phyloP scores from a whole-genome alignment of 768 basidiomycete species.

The Sarcomyxa edulis region DNA sequence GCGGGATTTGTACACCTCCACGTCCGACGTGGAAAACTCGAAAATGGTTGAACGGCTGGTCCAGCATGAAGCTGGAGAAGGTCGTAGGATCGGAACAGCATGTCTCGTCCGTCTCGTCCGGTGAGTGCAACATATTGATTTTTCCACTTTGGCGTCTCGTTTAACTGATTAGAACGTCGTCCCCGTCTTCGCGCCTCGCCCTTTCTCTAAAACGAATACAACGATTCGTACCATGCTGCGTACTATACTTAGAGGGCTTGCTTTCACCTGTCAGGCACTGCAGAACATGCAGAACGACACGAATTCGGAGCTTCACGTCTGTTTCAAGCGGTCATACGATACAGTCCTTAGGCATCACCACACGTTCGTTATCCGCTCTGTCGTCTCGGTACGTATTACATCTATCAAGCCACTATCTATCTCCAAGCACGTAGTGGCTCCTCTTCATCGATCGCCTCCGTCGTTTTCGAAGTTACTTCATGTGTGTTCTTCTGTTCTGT shows the following conservation, averaged over 20 bases:
- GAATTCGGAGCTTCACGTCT: slow-evolving; percentile 50
- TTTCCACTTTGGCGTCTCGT: slow-evolving; percentile 7
- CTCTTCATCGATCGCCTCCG: neutral
- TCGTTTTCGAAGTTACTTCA: slow-evolving; percentile 7
- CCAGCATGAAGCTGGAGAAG: slow-evolving; percentile 37
- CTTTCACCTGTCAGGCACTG: slow-evolving; percentile 64
- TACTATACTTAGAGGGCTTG: slow-evolving; percentile 60
- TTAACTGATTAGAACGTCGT: slow-evolving; percentile 1
- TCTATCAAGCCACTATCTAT: too few relatives aligned
- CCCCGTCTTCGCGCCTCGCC: neutral
- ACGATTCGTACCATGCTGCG: too few relatives aligned
- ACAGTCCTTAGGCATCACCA: slow-evolving; percentile 62
- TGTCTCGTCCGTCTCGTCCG: slow-evolving; percentile 64
- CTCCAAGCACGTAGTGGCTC: too few relatives aligned
- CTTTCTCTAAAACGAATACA: too few relatives aligned
- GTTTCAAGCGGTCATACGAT: slow-evolving; percentile 71
- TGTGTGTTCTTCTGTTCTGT: slow-evolving; percentile 5
- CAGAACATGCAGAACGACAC: slow-evolving; percentile 57
- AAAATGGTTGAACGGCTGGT: slow-evolving; percentile 60
- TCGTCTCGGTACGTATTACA: slow-evolving; percentile 46
- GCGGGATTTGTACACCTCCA: slow-evolving; percentile 44
- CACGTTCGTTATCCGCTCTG: slow-evolving; percentile 58
- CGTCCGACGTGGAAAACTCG: slow-evolving; percentile 36
- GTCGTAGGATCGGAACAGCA: slow-evolving; percentile 44
- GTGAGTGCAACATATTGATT: slow-evolving; percentile 29